Evolutionary conservation across 257 asterid species (phyloP).

Genomic region (Solanum stenotomum): DNA sequence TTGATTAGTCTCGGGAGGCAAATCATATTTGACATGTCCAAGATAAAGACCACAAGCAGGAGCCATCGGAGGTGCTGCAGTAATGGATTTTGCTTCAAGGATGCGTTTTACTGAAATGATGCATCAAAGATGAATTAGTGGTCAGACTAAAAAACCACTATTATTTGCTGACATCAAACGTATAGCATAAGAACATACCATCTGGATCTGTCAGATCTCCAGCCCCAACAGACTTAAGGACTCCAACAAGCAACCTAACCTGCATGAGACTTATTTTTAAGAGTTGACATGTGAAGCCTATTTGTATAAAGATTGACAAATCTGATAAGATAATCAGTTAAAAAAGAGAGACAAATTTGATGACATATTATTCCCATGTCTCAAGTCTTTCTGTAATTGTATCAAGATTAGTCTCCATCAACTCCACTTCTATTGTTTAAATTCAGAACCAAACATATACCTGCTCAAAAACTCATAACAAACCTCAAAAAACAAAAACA

Average conservation of each 20-base stretch:
- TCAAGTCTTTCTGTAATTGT: neutral
- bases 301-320: neutral
- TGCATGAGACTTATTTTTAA: conserved; percentile 17
- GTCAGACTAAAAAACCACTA: neutral
- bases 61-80: conserved; percentile 87
- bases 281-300: neutral
- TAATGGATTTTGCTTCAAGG: conserved; percentile 58
- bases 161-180: neutral
- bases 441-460: neutral
- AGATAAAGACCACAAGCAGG: conserved; percentile 95
- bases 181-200: conserved; percentile 30
- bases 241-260: conserved; percentile 93
- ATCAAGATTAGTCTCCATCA: neutral
- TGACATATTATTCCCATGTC: neutral
- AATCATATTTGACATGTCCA: conserved; percentile 76
- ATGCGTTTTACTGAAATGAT: conserved; percentile 57
- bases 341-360: neutral
- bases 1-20: conserved; percentile 27
- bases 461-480: neutral
- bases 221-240: conserved; percentile 71
- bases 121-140: neutral
- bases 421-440: neutral
- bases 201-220: conserved; percentile 59
- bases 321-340: neutral
- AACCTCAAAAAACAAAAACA: neutral